phyloP scores from a whole-genome alignment of 2,329 filamentous ascomycete species.

The Podosphaera fusca region DNA sequence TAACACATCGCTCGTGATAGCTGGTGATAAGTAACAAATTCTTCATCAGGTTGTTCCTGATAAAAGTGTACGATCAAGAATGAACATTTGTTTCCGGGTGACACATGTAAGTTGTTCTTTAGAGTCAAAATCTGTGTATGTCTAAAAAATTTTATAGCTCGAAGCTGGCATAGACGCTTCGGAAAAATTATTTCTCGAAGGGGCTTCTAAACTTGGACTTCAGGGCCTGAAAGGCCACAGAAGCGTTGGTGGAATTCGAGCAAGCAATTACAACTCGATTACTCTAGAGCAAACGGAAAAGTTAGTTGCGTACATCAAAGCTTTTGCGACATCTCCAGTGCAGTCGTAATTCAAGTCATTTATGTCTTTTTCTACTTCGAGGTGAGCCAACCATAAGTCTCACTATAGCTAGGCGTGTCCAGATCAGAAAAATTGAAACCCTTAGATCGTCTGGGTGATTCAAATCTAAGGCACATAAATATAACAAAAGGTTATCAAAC shows the following conservation, averaged over 20 bases:
- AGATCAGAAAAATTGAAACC: too few relatives aligned
- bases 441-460: too few relatives aligned
- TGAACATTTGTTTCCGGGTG: slow-evolving; percentile 90
- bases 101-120: slow-evolving; percentile 17
- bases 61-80: slow-evolving; percentile 53
- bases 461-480: too few relatives aligned
- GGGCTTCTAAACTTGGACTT: slow-evolving; percentile 43
- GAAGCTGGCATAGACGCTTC: slow-evolving; percentile 36
- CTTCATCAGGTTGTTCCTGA: slow-evolving; percentile 39
- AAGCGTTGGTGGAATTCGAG: slow-evolving; percentile 64
- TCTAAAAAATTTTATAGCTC: slow-evolving; percentile 4
- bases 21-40: neutral
- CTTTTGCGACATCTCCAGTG: slow-evolving; percentile 21
- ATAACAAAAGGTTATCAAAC: too few relatives aligned
- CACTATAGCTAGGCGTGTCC: too few relatives aligned
- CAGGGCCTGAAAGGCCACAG: slow-evolving; percentile 76
- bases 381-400: too few relatives aligned
- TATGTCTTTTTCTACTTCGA: too few relatives aligned
- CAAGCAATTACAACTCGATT: slow-evolving; percentile 78
- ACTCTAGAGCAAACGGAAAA: slow-evolving; percentile 20
- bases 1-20: neutral
- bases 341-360: too few relatives aligned
- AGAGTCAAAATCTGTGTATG: neutral
- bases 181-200: slow-evolving; percentile 61
- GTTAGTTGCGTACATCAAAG: slow-evolving; percentile 36